Conservation (phyloP, 768 basidiomycete genomes). For the Collybiopsis confluens region DNA sequence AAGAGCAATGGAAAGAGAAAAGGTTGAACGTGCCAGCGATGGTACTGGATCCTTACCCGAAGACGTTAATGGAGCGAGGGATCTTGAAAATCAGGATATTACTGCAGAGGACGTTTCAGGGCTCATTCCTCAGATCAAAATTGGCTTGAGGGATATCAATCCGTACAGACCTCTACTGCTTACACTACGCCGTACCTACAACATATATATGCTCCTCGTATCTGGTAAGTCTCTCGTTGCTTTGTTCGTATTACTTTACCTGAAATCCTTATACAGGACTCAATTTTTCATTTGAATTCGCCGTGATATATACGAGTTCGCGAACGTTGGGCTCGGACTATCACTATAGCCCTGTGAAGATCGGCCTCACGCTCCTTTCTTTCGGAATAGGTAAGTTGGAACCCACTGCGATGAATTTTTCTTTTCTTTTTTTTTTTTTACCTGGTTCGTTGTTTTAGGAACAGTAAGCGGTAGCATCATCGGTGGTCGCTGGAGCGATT, state of each 20-base stretch:
- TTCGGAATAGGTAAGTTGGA: too few species aligned
- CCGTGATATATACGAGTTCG: too few species aligned
- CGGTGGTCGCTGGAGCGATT: constrained; percentile 61
- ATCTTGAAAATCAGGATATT: constrained; percentile 13
- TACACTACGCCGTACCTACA: constrained; percentile 61
- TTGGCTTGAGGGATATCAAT: constrained; percentile 68
- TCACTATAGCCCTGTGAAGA: too few species aligned
- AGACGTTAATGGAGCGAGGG: constrained; percentile 33
- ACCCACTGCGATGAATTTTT: too few species aligned
- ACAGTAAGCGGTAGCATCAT: too few species aligned
- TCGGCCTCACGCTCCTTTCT: too few species aligned
- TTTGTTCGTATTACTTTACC: too few species aligned
- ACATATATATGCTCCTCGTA: constrained; percentile 56
- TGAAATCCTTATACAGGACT: too few species aligned
- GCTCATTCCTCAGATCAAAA: constrained; percentile 31
- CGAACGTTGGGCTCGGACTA: too few species aligned
- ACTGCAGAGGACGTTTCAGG: constrained; percentile 16
- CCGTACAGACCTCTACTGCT: constrained; percentile 58
- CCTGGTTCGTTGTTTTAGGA: too few species aligned
- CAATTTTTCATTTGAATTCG: too few species aligned
- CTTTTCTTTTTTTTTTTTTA: too few species aligned
- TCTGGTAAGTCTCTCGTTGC: constrained; percentile 37
- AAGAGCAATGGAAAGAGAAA: constrained; percentile 19
- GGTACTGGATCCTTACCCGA: constrained; percentile 15
- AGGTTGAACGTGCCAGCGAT: constrained; percentile 14